Evolutionary conservation across 1,284 basidiomycete genomes (phyloP).

Genomic region (Cryptococcus floricola): DNA sequence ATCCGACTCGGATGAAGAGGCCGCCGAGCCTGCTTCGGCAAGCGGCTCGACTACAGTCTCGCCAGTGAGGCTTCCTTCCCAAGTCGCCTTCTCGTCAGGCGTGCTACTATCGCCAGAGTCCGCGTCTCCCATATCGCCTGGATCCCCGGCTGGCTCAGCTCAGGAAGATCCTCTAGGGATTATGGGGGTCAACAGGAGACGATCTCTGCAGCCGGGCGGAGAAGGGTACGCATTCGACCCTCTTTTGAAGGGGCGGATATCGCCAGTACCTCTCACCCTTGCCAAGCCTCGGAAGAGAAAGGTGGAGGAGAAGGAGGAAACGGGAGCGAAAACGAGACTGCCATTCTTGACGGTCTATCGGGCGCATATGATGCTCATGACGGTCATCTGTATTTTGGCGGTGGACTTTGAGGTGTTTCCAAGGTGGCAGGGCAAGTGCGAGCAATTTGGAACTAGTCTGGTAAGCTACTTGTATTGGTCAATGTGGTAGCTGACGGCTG

Average conservation of each 20-base stretch:
- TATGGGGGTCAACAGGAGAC: slow-evolving; percentile 13
- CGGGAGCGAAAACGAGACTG: slow-evolving; percentile 19
- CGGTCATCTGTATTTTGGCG: slow-evolving; percentile 83
- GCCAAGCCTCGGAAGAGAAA: background rate
- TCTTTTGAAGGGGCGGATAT: background rate
- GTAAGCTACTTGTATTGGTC: slow-evolving; percentile 53
- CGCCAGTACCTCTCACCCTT: slow-evolving; percentile 1
- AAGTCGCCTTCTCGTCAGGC: slow-evolving; percentile 6
- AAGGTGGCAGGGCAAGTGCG: slow-evolving; percentile 81
- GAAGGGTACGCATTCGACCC: slow-evolving; percentile 24
- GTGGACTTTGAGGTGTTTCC: slow-evolving; percentile 96
- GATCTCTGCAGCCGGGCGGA: slow-evolving; percentile 25
- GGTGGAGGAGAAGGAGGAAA: background rate
- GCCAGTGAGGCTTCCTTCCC: slow-evolving; percentile 15
- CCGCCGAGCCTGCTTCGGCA: slow-evolving; percentile 20
- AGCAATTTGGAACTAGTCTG: slow-evolving; percentile 87
- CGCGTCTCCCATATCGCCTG: slow-evolving; percentile 2
- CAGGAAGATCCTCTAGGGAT: background rate
- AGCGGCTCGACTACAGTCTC: slow-evolving; percentile 1
- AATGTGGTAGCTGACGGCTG: background rate
- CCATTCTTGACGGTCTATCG: slow-evolving; percentile 80
- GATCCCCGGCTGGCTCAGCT: background rate
- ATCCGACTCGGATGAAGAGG: slow-evolving; percentile 41
- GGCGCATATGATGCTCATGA: slow-evolving; percentile 94
- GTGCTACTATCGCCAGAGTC: background rate